These are phyloP conservation scores for Gelatoporia subvermispora DNA, from an alignment of 768 basidiomycete genomes.

Conservation along the genomic window DNA sequence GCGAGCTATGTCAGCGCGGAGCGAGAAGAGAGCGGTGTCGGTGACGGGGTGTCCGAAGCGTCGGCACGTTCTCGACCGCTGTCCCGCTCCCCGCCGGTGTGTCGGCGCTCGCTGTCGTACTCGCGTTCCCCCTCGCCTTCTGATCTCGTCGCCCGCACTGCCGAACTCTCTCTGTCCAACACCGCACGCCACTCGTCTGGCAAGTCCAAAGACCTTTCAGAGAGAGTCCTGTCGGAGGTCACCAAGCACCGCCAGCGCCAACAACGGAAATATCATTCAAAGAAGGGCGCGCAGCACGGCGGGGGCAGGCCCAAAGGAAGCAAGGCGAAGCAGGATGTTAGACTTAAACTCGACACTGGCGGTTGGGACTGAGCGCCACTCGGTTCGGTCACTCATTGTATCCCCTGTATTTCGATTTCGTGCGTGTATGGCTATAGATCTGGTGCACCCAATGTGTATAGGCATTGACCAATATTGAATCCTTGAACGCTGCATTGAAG, in stretches of 20 bases:
- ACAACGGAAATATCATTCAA: slow-evolving; percentile 76
- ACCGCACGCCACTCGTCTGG: slow-evolving; percentile 1
- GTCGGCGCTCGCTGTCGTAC: slow-evolving; percentile 12
- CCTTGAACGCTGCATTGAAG: too few relatives aligned
- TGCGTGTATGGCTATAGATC: background rate
- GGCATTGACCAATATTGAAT: slow-evolving; percentile 1
- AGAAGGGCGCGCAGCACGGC: slow-evolving; percentile 54
- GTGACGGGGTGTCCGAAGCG: slow-evolving; percentile 1
- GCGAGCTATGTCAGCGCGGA: too few relatives aligned
- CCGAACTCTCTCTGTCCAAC: slow-evolving; percentile 30
- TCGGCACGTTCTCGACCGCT: slow-evolving; percentile 10
- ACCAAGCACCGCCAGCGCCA: slow-evolving; percentile 54
- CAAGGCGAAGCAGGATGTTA: slow-evolving; percentile 77
- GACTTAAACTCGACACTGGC: slow-evolving; percentile 54
- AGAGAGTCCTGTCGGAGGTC: slow-evolving; percentile 59
- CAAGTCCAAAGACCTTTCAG: slow-evolving; percentile 40
- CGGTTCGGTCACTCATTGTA: too few relatives aligned
- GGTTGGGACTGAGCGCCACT: slow-evolving; percentile 44
- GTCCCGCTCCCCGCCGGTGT: slow-evolving; percentile 14
- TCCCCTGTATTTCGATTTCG: too few relatives aligned
- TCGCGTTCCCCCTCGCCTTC: slow-evolving; percentile 36
- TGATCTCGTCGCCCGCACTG: slow-evolving; percentile 39
- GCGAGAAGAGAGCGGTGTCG: background rate
- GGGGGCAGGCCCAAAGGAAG: slow-evolving; percentile 72
- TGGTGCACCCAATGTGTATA: background rate